phyloP scores from a whole-genome alignment of 352 stramenopile species.

The Phytopythium chamaehyphon region DNA sequence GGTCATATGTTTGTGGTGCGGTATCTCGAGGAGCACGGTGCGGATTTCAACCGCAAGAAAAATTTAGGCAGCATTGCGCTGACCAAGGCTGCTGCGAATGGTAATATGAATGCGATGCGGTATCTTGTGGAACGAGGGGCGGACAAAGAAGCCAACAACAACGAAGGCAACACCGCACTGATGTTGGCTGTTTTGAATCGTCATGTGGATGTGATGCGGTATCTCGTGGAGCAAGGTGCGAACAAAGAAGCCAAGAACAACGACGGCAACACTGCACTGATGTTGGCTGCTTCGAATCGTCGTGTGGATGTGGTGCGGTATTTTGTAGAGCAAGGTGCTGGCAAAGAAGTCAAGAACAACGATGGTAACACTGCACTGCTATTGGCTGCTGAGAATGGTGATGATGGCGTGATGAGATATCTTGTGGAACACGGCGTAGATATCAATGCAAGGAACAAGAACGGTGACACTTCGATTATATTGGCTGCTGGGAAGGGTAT shows the following conservation, averaged over 20 bases:
- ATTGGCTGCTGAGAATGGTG: neutral
- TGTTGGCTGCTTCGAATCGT: neutral
- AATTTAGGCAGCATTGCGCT: no score
- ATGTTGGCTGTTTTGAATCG: neutral
- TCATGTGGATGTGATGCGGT: conserved; percentile 2
- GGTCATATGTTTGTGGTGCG: neutral
- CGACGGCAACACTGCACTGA: neutral
- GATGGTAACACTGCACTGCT: conserved; percentile 1
- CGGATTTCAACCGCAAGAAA: no score
- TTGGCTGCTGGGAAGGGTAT: neutral
- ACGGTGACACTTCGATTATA: neutral
- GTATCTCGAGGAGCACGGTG: no score
- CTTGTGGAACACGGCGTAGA: neutral
- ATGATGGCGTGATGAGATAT: neutral
- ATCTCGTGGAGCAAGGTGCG: neutral
- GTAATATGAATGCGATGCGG: neutral
- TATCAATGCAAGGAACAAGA: neutral
- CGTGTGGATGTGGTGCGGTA: neutral
- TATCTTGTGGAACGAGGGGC: neutral
- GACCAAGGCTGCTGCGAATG: no score
- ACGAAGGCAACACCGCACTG: neutral
- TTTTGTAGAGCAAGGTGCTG: neutral
- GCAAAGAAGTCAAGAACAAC: neutral
- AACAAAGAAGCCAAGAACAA: neutral
- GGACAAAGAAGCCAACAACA: neutral